Percentiles rank a stretch among this genome's conserved stretches.
Evolutionary conservation across 2,329 filamentous ascomycete species (phyloP).

Genomic region (Cercospora sp.): DNA sequence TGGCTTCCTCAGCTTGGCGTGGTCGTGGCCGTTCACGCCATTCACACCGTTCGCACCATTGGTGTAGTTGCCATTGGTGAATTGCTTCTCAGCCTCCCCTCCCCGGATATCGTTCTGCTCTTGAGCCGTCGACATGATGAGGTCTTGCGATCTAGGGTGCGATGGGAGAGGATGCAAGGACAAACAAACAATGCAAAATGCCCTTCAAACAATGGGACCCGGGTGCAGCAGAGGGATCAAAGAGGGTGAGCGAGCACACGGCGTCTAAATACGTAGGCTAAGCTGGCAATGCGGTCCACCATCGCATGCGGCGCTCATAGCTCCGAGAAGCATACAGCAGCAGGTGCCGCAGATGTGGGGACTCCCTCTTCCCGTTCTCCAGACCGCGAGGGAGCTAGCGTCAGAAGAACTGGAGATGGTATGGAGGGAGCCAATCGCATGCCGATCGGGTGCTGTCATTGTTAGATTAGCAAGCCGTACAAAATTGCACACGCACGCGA

Average conservation of each 20-base stretch:
- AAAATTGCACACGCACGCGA: slow-evolving; percentile 11
- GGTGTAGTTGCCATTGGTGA: slow-evolving; percentile 26
- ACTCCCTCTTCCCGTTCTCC: slow-evolving; percentile 18
- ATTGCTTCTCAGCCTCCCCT: slow-evolving; percentile 26
- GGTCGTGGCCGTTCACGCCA: slow-evolving; percentile 42
- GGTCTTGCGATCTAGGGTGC: not conserved
- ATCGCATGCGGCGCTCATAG: slow-evolving; percentile 12
- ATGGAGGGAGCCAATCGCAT: slow-evolving; percentile 26
- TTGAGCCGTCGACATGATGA: slow-evolving; percentile 47
- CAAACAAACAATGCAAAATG: not conserved
- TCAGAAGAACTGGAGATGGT: slow-evolving; percentile 12
- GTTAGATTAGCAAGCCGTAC: slow-evolving; percentile 23
- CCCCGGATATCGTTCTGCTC: slow-evolving; percentile 40
- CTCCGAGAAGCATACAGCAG: slow-evolving; percentile 8
- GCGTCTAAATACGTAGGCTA: slow-evolving; percentile 22
- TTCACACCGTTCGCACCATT: slow-evolving; percentile 17
- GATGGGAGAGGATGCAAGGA: not conserved
- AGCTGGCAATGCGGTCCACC: slow-evolving; percentile 13
- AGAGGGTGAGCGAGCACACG: slow-evolving; percentile 8
- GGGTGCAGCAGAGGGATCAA: slow-evolving; percentile 10
- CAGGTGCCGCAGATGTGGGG: slow-evolving; percentile 12
- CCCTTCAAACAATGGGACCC: slow-evolving; percentile 9
- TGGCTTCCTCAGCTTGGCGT: slow-evolving; percentile 46
- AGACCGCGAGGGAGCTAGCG: slow-evolving; percentile 11
- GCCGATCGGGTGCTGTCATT: slow-evolving; percentile 9